A percentile compares a stretch with the other conserved stretches of the same genome.
Evolutionary conservation across 2,329 filamentous ascomycete genomes (phyloP).

Genomic region (Eutypella sp.): DNA sequence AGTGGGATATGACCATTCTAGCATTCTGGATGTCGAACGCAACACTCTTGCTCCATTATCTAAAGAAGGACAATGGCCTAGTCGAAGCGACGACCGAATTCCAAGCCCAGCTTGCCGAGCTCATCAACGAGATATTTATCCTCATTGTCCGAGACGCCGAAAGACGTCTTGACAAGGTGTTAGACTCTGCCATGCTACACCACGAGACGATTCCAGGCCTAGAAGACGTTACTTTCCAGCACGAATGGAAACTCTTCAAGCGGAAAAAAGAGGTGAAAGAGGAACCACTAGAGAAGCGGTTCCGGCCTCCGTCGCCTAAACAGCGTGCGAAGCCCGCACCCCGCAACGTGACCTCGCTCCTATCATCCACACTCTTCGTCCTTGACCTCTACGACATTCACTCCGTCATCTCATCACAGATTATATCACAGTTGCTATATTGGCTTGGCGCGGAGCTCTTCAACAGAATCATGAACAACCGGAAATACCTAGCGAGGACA

Average conservation of each 20-base stretch:
- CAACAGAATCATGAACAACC: constrained; percentile 95
- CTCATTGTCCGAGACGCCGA: constrained; percentile 95
- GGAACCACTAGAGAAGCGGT: constrained; percentile 84
- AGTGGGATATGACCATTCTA: constrained; percentile 99
- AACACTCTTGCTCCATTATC: constrained; percentile 88
- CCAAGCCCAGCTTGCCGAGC: constrained; percentile 85
- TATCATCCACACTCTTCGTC: constrained; percentile 94
- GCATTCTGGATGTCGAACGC: constrained; percentile 99
- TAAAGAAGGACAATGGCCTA: constrained; percentile 87
- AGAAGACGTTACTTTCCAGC: constrained; percentile 93
- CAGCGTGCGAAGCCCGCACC: constrained; percentile 87
- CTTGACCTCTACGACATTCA: constrained; percentile 98
- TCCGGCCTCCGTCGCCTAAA: constrained; percentile 88
- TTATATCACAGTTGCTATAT: constrained; percentile 87
- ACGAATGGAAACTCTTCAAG: constrained; percentile 98
- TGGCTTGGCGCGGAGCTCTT: constrained; percentile 96
- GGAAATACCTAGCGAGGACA: constrained; percentile 88
- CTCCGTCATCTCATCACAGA: constrained; percentile 89
- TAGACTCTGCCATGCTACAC: constrained; percentile 91
- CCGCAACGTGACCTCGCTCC: constrained; percentile 88
- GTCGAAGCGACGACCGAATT: constrained; percentile 80
- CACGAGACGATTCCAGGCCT: constrained; percentile 98
- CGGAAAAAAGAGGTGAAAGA: constrained; percentile 85
- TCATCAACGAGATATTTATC: constrained; percentile 98
- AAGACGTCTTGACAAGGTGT: constrained; percentile 88